Evolutionary conservation across 169 alveolate genomes (phyloP).

Genomic region (Neospora caninum): DNA sequence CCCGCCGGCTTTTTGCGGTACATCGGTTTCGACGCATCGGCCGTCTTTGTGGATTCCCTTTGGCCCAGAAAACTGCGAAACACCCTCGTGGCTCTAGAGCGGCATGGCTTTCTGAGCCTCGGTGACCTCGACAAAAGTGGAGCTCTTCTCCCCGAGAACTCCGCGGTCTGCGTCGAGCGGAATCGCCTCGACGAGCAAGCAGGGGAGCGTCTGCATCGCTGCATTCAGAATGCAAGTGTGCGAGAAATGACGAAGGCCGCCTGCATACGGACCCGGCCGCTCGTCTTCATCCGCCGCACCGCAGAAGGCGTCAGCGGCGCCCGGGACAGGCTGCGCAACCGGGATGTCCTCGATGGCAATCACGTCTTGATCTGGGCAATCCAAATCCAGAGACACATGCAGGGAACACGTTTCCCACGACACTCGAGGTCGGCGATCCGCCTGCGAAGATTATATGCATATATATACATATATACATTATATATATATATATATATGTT

Average conservation of each 20-base stretch:
- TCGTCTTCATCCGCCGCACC: background rate
- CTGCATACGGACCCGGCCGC: background rate
- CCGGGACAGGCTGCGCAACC: slow-evolving; percentile 8
- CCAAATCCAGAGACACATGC: background rate
- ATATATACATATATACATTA: too few relatives aligned
- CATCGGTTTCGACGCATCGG: too few relatives aligned
- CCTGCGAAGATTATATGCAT: background rate
- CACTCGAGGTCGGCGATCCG: background rate
- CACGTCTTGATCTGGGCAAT: background rate
- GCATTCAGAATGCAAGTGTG: background rate
- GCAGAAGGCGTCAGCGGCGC: background rate
- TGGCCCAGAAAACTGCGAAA: too few relatives aligned
- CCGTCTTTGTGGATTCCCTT: too few relatives aligned
- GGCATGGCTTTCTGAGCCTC: slow-evolving; percentile 9
- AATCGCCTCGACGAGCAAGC: slow-evolving; percentile 3
- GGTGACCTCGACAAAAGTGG: background rate
- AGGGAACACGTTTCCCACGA: background rate
- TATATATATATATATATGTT: too few relatives aligned
- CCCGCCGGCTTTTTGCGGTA: too few relatives aligned
- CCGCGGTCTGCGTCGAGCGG: slow-evolving; percentile 9
- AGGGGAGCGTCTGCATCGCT: background rate
- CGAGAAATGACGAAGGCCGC: background rate
- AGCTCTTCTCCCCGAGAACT: background rate
- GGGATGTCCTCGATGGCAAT: background rate
- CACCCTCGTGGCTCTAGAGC: background rate